These are phyloP conservation scores for Trypanosoma scelopori DNA, from an alignment of 208 protist species.

Conservation along the genomic window DNA sequence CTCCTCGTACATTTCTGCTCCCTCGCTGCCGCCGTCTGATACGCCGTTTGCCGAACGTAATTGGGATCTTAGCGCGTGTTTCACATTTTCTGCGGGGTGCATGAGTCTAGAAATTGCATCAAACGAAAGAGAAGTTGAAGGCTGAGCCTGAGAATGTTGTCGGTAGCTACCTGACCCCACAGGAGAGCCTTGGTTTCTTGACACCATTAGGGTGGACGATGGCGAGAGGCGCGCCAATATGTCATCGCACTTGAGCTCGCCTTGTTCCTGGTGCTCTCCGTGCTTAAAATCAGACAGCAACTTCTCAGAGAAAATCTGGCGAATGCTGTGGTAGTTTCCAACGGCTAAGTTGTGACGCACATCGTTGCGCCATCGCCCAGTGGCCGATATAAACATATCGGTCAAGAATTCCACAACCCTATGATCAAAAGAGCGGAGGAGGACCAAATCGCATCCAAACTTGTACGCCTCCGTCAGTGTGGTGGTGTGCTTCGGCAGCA, in stretches of 20 bases:
- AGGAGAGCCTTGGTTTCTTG: not conserved
- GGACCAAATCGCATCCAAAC: constrained; percentile 76
- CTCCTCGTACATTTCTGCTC: constrained; percentile 38
- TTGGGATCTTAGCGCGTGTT: constrained; percentile 25
- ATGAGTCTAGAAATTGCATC: constrained; percentile 47
- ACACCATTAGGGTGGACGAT: not conserved
- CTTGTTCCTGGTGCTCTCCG: too few relatives aligned
- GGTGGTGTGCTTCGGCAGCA: constrained; percentile 46
- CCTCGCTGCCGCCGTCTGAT: not conserved
- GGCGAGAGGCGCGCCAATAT: not conserved
- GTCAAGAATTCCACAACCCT: constrained; percentile 76
- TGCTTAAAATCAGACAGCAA: too few relatives aligned
- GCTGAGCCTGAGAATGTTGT: too few relatives aligned
- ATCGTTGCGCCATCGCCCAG: constrained; percentile 75
- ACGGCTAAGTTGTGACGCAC: constrained; percentile 67
- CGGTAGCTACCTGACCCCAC: not conserved
- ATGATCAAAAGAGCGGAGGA: constrained; percentile 76
- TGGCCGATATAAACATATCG: constrained; percentile 63
- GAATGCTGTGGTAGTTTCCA: constrained; percentile 78
- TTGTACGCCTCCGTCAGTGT: constrained; percentile 62
- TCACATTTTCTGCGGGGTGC: constrained; percentile 28
- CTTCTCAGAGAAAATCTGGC: constrained; percentile 29
- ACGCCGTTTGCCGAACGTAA: not conserved
- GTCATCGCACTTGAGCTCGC: too few relatives aligned
- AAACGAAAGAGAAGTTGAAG: constrained; percentile 25